Evolutionary conservation across 441 rosid species (phyloP), one percentile per base, ranked within the genome.

Genomic region (Macaranga tanarius): DNA sequence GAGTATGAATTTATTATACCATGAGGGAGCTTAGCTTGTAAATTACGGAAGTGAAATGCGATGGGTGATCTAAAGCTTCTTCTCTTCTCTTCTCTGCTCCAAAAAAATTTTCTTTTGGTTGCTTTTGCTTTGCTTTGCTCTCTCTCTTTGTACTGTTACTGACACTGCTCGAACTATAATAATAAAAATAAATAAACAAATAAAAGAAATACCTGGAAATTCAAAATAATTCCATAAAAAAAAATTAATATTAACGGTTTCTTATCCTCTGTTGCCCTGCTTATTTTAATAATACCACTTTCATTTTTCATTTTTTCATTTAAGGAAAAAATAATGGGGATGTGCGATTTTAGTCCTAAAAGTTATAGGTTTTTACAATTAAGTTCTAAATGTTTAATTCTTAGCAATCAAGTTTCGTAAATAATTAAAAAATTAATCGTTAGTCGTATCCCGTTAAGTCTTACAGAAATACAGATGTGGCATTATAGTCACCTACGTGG

Each of bases 11-110:
- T 73, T 70, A 75, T 73, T 70, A 75, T 78, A 85, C 90, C 84
- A 75, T 80, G 77, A 78, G 74, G 44, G 55, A 62, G 81, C 38
- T 54, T 81, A 64, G 79, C 80, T 83, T 79, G 69, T 48, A 78
- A 75, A 83, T 62, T 74, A 75, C 74, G 58, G 25, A 65, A 64
- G 51, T 42, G 17, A 59, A 51, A 67, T 55, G 66, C 22, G 52
- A 70, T 31, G 72, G 52, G 72, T 28, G 72, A 74, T 69, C 67
- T 77, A 71, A 75, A 77, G 76, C 56, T 25, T 48, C 79, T 42
- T 71, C 65, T 34, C 60, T 66, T 63, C n/a, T n/a, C n/a, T n/a
- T n/a, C n/a, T n/a, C n/a, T n/a, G n/a, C n/a, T n/a, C n/a, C n/a
- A n/a, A n/a, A n/a, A n/a, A n/a, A n/a, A n/a, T n/a, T n/a, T n/a